Percentiles rank a stretch among this genome's conserved stretches.
phyloP scores from a whole-genome alignment of 495 filamentous ascomycete genomes.

The Penicillium flavigenum region DNA sequence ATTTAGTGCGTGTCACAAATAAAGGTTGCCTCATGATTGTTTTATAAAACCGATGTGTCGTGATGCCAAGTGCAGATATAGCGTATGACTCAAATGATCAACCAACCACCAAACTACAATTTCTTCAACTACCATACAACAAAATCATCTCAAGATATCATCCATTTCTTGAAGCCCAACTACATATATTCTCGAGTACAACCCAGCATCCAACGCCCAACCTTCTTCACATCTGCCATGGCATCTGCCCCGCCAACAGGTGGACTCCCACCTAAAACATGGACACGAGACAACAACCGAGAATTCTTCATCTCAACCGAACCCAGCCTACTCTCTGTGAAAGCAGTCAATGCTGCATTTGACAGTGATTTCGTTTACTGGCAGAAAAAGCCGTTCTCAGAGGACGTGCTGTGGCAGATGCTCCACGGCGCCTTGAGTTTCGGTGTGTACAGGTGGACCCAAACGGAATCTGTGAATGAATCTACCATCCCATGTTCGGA shows the following conservation, averaged over 20 bases:
- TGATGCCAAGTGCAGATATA: neutral
- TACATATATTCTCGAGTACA: neutral
- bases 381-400: conserved; percentile 41
- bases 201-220: neutral
- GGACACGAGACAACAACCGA: conserved; percentile 23
- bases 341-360: conserved; percentile 52
- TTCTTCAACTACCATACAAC: neutral
- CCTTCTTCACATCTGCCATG: conserved; percentile 8
- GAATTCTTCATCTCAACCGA: conserved; percentile 54
- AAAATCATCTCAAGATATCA: neutral
- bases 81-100: neutral
- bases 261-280: conserved; percentile 21
- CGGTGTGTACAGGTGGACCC: conserved; percentile 46
- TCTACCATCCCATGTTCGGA: conserved; percentile 6
- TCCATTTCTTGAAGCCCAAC: neutral
- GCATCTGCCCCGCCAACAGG: conserved; percentile 22
- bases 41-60: neutral
- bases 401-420: conserved; percentile 43
- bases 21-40: neutral
- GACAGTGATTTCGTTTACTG: conserved; percentile 55
- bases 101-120: neutral
- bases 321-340: conserved; percentile 46
- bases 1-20: too few relatives aligned
- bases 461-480: conserved; percentile 5
- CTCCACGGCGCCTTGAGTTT: conserved; percentile 55